Base-by-base conservation (phyloP, 164 flowering plant species). In the Platanus orientalis region DNA sequence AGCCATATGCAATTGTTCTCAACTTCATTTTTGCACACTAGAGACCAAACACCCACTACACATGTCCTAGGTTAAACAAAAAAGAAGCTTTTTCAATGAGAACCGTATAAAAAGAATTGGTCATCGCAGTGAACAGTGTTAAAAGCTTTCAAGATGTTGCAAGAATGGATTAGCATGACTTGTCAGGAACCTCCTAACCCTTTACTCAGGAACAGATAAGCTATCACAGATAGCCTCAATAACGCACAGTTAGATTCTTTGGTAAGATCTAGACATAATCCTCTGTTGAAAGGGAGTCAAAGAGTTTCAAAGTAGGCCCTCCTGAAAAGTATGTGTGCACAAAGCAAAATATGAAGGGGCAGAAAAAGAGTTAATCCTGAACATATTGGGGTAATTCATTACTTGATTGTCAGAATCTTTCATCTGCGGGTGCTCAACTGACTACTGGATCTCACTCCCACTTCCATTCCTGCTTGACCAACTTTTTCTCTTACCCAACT, bases 1-100 rank as follows among this genome's bases (percentile, higher is more conserved):
- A 62, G 64, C 64, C 67, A 68, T 52, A 62, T 25, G 57, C 60
- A 71, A 58, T 57, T 50, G 29, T 26, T 58, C 44, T 62, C 52
- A 63, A 47, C 61, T 56, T 25, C 52, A 30, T 51, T 70, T 59
- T 57, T 49, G 30, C 60, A 57, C 39, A 27, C 42, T 20, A 39
- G 64, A 53, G 60, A 48, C 26, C 60, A 64, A 42, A 61, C 30
- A 29, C 62, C 29, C 60, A 49, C 60, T 47, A 45, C 49, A 3
- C 61, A 54, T 60, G 61, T 39, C 34, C 47, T 28, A 51, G 20
- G 45, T 21, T 34, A 4, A 23, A 25, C 60, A 54, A 10, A 58
- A 54, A n/a, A n/a, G n/a, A n/a, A n/a, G n/a, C n/a, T n/a, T n/a
- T n/a, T n/a, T n/a, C n/a, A n/a, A n/a, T 45, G 20, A 19, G 49